phyloP scores from a whole-genome alignment of 441 rosid genomes.

The Populus tomentosa region DNA sequence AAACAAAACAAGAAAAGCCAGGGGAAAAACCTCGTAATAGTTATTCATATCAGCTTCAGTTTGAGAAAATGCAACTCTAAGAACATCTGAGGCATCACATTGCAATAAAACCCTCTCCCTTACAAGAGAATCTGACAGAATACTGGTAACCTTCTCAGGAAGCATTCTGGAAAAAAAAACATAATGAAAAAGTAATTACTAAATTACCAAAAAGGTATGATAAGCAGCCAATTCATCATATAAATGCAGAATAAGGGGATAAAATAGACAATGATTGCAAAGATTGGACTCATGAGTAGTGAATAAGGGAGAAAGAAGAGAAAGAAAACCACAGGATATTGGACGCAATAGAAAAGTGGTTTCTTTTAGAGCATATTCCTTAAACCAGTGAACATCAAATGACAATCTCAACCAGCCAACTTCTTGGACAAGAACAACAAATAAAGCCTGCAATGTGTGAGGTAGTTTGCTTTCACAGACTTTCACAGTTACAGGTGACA shows the following conservation, averaged over 20 bases:
- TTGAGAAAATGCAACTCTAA: slow-evolving; percentile 62
- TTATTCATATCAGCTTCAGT: slow-evolving; percentile 84
- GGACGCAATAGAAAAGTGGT: neutral
- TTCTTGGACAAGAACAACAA: neutral
- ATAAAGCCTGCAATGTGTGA: neutral
- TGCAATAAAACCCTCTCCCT: slow-evolving; percentile 65
- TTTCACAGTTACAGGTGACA: neutral
- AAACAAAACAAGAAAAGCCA: slow-evolving; percentile 3
- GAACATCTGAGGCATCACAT: slow-evolving; percentile 82
- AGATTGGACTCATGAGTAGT: neutral
- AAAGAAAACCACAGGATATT: neutral
- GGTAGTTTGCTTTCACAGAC: neutral
- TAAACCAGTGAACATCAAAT: neutral
- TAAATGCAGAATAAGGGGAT: neutral
- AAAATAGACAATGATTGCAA: neutral
- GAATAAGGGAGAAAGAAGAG: neutral
- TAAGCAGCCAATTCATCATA: neutral
- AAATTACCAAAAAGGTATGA: slow-evolving; percentile 3
- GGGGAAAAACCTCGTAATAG: slow-evolving; percentile 67
- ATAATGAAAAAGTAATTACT: neutral
- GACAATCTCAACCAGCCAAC: neutral
- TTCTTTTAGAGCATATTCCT: neutral
- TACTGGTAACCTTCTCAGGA: slow-evolving; percentile 67
- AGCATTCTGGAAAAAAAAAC: slow-evolving; percentile 50
- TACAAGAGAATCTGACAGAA: slow-evolving; percentile 65